A percentile compares a stretch with the other conserved stretches of the same genome.
Conservation (phyloP, 768 basidiomycete species). For the Dendrothele bispora region DNA sequence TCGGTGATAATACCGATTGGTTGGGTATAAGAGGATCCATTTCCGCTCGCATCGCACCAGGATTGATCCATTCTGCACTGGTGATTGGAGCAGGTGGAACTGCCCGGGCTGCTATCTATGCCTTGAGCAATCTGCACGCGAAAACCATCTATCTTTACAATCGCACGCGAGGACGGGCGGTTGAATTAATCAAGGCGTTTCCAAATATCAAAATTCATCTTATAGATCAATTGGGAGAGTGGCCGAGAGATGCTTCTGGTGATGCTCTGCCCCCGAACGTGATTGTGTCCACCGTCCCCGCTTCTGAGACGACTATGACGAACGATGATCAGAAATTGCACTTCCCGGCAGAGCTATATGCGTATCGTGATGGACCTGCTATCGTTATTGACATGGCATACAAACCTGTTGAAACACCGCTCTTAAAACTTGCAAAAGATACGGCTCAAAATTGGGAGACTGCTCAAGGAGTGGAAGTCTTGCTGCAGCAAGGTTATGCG, state of each 20-base stretch:
- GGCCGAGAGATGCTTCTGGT: constrained; percentile 38
- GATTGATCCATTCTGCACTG: constrained; percentile 53
- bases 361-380: constrained; percentile 44
- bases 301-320: constrained; percentile 49
- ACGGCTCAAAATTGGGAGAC: constrained; percentile 57
- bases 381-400: constrained; percentile 95
- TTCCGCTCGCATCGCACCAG: constrained; percentile 37
- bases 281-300: constrained; percentile 89
- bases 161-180: constrained; percentile 74
- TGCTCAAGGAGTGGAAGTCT: constrained; percentile 80
- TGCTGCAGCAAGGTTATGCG: constrained; percentile 86
- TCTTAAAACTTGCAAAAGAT: constrained; percentile 65
- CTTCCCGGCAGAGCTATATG: constrained; percentile 60
- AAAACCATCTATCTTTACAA: constrained; percentile 84
- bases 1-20: constrained; percentile 98
- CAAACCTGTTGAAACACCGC: constrained; percentile 80
- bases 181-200: constrained; percentile 67
- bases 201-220: constrained; percentile 60
- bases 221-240: constrained; percentile 55
- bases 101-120: constrained; percentile 91
- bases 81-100: constrained; percentile 97
- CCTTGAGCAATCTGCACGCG: constrained; percentile 69
- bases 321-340: constrained; percentile 36
- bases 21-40: constrained; percentile 74
- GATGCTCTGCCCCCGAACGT: constrained; percentile 56